Evolutionary conservation across 2,329 filamentous ascomycete genomes (phyloP).

Genomic region (Scleromitrula shiraiana): DNA sequence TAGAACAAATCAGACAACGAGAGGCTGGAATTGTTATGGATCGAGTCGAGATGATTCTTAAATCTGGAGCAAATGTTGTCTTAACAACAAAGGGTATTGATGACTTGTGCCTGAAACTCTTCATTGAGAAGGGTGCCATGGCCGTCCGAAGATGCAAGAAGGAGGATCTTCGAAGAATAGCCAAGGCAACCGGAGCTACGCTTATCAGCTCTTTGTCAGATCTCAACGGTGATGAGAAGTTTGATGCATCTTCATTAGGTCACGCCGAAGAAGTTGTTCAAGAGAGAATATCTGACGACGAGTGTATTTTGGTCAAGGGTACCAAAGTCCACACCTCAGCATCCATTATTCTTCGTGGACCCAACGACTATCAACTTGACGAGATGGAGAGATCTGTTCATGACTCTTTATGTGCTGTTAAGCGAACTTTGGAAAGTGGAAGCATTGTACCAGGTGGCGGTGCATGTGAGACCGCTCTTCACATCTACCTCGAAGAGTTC

Average conservation of each 20-base stretch:
- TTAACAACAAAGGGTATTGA: slow-evolving; percentile 98
- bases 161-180: slow-evolving; percentile 92
- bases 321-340: slow-evolving; percentile 91
- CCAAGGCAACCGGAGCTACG: slow-evolving; percentile 89
- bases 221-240: slow-evolving; percentile 94
- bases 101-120: slow-evolving; percentile 87
- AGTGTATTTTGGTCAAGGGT: slow-evolving; percentile 94
- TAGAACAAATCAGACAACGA: slow-evolving; percentile 92
- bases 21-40: slow-evolving; percentile 92
- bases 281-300: slow-evolving; percentile 96
- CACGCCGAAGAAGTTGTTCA: slow-evolving; percentile 94
- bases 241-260: slow-evolving; percentile 82
- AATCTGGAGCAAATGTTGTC: slow-evolving; percentile 92
- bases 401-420: slow-evolving; percentile 93
- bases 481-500: slow-evolving; percentile 98
- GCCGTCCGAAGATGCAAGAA: slow-evolving; percentile 96
- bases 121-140: slow-evolving; percentile 92
- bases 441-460: slow-evolving; percentile 95
- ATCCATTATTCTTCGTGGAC: slow-evolving; percentile 88
- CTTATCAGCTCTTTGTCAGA: slow-evolving; percentile 90
- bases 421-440: slow-evolving; percentile 92
- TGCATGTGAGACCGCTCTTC: slow-evolving; percentile 95
- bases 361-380: slow-evolving; percentile 94
- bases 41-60: slow-evolving; percentile 93
- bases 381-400: slow-evolving; percentile 99